A percentile compares a stretch with the other conserved stretches of the same genome.
These are phyloP conservation scores for Wickerhamiella kurtzmanii DNA, from an alignment of 805 yeast genomes.

Conservation along the genomic window DNA sequence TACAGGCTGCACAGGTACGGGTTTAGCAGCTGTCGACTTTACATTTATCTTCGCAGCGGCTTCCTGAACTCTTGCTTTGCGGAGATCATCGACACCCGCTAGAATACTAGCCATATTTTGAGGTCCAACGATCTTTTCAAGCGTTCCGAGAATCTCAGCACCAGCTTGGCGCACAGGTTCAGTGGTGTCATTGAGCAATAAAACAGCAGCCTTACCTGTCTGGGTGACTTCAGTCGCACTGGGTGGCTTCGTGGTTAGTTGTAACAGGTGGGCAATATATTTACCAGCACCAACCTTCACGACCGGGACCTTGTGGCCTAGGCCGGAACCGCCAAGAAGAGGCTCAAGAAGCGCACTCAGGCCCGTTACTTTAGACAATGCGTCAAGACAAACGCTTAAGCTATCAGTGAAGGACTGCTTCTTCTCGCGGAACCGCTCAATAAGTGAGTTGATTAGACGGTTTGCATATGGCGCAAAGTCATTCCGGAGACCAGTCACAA, in stretches of 20 bases:
- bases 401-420: constrained; percentile 67
- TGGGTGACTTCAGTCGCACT: constrained; percentile 38
- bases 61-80: constrained; percentile 54
- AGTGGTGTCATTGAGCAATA: constrained; percentile 66
- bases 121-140: constrained; percentile 73
- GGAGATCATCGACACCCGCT: constrained; percentile 63
- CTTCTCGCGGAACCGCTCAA: constrained; percentile 82
- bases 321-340: constrained; percentile 33
- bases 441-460: constrained; percentile 41
- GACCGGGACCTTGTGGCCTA: constrained; percentile 73
- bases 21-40: constrained; percentile 26
- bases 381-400: constrained; percentile 50
- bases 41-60: constrained; percentile 45
- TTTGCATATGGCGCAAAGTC: constrained; percentile 43
- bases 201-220: constrained; percentile 43
- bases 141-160: constrained; percentile 62
- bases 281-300: constrained; percentile 58
- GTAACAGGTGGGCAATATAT: constrained; percentile 51
- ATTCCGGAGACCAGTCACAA: constrained; percentile 49
- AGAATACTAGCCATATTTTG: constrained; percentile 45
- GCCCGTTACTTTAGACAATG: constrained; percentile 38
- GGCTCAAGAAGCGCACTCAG: constrained; percentile 7
- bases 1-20: not conserved
- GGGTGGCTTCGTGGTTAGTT: constrained; percentile 38
- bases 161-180: constrained; percentile 72